Base-by-base conservation (phyloP, 345 rosid species). In the Brassica juncea region DNA sequence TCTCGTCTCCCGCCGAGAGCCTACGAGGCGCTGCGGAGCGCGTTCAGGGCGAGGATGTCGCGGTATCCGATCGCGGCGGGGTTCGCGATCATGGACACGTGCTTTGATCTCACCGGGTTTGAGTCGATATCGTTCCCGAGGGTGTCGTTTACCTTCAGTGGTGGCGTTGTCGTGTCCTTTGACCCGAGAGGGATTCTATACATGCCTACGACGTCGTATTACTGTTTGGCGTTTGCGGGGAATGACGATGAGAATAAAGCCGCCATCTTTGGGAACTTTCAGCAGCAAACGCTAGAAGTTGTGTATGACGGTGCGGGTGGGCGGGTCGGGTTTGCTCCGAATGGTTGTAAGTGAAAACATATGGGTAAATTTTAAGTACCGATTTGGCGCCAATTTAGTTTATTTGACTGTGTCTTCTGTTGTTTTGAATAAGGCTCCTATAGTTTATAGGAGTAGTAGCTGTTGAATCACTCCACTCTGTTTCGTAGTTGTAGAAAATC, bases 141-240 rank as follows among this genome's bases (percentile, higher is more conserved):
- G 19, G 85, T 94, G 2, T 76, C 86, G 31, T 79, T 94, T 42
- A 69, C 23, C 35, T 89, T 92, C 62, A 73, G 42, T 16, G 91
- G 89, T 0, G 88, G 84, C 0, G 80, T 81, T 0, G 80, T 67
- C 28, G 85, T 90, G 34, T 86, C 84, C 8, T 73, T 94, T 4
- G 87, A 77, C 23, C 0, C 11, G 0, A 67, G 54, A 4, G 94
- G 97, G 71, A 75, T 88, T 3, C 21, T 92, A 1, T 92, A 88
- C 30, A 71, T 9, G 19, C 77, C 23, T 14, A 65, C 62, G 2
- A 4, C 1, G 8, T 75, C 93, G 7, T 92, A 90, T 63, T 91
- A 92, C 55, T 94, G 98, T 76, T 78, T 94, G 59, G 98, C 92
- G 8, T 90, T 94, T 63, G 96, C 98, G 0, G 86, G 82, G 15